Evolutionary conservation across 495 filamentous ascomycete species (phyloP), one percentile per base, ranked within the genome.

Genomic region (Xanthoparmelia taractica): DNA sequence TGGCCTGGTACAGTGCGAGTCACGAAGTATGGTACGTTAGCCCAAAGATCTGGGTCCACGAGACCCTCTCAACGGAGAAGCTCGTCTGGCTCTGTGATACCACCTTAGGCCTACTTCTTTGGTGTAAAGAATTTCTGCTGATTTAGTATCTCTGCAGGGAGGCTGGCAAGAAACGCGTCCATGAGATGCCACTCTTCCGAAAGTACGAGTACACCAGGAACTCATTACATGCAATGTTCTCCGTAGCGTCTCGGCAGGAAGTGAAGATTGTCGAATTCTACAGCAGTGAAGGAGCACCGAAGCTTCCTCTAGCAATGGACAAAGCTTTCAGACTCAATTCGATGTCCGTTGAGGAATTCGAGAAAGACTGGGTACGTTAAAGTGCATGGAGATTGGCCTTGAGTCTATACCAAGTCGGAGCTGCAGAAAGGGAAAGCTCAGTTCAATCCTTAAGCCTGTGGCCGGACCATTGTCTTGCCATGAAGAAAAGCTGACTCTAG

Each of bases 181-280:
- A 61, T 13, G 43, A 27, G 12, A 61, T 61, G 47, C 20, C 60
- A 10, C 4, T 31, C 29, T 52, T 61, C 11, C 60, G 60, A 23
- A 23, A 55, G 27, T 61, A 55, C 37, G 60, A 61, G 33, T 41
- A 38, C 37, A 36, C n/a, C 1, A 61, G 60, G 36, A n/a, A 5
- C 36, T n/a, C 15, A 23, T 17, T 57, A 23, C 31, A 55, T 8
- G 47, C 20, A 29, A 12, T 61, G 11, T 27, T 52, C 31, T 38
- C 10, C 38, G 20, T 37, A 20, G 31, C n/a, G 5, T 27, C 37
- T 5, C 47, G 48, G 23, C n/a, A 38, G 25, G 45, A 55, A 20
- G 27, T 37, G 5, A 61, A 55, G 20, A 38, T 61, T 20, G 43
- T 38, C 25, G 23, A 33, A 6, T 61, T 55, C 60, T 61, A 25